Evolutionary conservation across 805 yeast species (phyloP), one percentile per base, ranked within the genome.

Genomic region (Cyberlindnera lachancei): DNA sequence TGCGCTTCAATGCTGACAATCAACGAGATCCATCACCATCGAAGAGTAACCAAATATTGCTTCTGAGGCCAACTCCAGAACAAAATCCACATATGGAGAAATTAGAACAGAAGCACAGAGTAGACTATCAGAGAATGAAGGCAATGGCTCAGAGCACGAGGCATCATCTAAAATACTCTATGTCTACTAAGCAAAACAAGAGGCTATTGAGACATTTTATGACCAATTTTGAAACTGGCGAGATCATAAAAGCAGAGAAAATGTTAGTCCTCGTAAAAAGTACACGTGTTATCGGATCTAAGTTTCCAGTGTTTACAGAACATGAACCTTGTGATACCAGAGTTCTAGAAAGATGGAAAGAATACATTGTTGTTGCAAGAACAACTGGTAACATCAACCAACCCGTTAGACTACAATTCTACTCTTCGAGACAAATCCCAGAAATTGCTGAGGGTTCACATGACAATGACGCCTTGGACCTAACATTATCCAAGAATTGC

Each of bases 261-360:
- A 75, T 83, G 74, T 59, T 88, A 14, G 84, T 84, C 0, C 59
- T 76, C 58, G 68, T 76, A 13, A 77, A 75, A 46, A 37, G 48
- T 7, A 48, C 64, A 1, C 26, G 42, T n/a, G 37, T 34, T 4
- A 17, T 38, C 6, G 36, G 42, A 2, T 29, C 30, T 10, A 48
- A 46, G 20, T 49, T 64, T 10, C 53, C 62, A 5, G 38, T 15
- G 2, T 66, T 69, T 37, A 62, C 67, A 11, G 85, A 77, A 38
- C 50, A 56, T 8, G 76, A 73, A 35, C 59, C 66, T 1, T 61
- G 64, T 17, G 73, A 73, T 25, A 64, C 83, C 1, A 57, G 79
- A 32, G 66, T 82, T 1, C 39, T 65, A 8, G 88, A 83, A 36
- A 58, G 86, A 29, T 86, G 96, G 92, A 73, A 68, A 38, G 96